Percentiles rank a stretch among this genome's conserved stretches.
Conservation (phyloP, 2,329 filamentous ascomycete species). For the Elsinoe batatas region DNA sequence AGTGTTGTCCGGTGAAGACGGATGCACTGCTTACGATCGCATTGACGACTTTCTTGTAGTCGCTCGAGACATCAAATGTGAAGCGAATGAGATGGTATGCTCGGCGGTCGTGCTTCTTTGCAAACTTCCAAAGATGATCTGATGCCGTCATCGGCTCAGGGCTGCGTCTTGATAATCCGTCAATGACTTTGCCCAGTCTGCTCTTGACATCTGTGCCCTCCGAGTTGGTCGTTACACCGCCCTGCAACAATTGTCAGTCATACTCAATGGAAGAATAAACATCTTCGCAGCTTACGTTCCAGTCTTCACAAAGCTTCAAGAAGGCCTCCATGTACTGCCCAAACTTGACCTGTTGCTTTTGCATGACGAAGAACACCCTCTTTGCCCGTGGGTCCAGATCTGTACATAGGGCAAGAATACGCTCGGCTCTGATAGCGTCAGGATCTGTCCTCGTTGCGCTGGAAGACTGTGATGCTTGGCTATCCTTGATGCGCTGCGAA, state of each 20-base stretch:
- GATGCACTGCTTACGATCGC: constrained; percentile 47
- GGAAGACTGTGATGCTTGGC: constrained; percentile 37
- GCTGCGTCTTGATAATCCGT: constrained; percentile 62
- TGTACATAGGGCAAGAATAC: constrained; percentile 72
- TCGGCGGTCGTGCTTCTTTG: constrained; percentile 80
- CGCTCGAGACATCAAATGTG: constrained; percentile 71
- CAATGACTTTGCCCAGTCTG: constrained; percentile 61
- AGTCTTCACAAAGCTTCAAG: constrained; percentile 74
- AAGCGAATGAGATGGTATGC: constrained; percentile 84
- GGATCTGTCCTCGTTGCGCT: constrained; percentile 44
- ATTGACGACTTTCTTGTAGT: constrained; percentile 83
- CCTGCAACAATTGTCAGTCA: constrained; percentile 26
- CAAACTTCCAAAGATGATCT: constrained; percentile 78
- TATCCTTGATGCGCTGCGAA: constrained; percentile 53
- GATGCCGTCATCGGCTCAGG: constrained; percentile 64
- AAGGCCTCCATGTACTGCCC: constrained; percentile 66
- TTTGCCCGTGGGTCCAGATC: constrained; percentile 69
- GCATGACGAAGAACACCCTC: constrained; percentile 79
- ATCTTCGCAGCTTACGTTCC: constrained; percentile 43
- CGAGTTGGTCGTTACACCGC: constrained; percentile 62
- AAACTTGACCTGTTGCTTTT: constrained; percentile 65
- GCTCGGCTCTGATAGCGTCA: constrained; percentile 70
- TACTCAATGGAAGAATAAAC: no score
- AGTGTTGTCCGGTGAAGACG: not conserved
- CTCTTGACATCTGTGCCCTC: constrained; percentile 57